Base-by-base conservation (phyloP, 2,329 filamentous ascomycete species). In the Penicillium sp. region DNA sequence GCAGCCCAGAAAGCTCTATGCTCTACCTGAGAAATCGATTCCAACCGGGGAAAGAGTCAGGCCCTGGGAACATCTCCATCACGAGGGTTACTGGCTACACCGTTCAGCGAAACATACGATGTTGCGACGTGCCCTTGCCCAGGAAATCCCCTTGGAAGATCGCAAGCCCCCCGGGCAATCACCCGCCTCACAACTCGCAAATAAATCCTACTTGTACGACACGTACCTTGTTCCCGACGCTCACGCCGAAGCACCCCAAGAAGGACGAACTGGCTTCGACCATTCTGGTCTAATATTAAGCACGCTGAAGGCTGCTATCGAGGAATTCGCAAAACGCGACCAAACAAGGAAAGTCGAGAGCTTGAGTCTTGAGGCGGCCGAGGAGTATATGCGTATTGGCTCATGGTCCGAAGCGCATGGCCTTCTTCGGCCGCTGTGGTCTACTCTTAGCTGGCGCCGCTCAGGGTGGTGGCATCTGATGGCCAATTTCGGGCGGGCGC, bases 61-160 rank as follows among this genome's bases (percentile, higher is more conserved):
- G 7, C 79, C 81, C 0, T 83, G 79, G 76, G 74, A 82, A 53
- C 64, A 76, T 13, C 68, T 83, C 13, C 80, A 83, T 53, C 81
- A 83, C 60, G 69, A 80, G 51, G 81, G 80, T 1, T 84, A 83
- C 62, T 84, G 80, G 80, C 65, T 78, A 40, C 70, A 75, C 51
- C 67, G 78, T 17, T 72, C 79, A 6, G 75, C 75, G 12, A 75
- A 74, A 43, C 74, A 79, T 58, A 71, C 77, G 8, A 70, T 72
- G 56, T 61, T 64, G 41, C 74, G 81, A 21, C 75, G 76, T 53
- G 57, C 66, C 13, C 68, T 77, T 40, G 79, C 80, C 5, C 61
- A 75, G 43, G 71, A 78, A 22, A 80, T 83, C 38, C 77, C 80
- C 19, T 73, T 76, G 42, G 80, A 83, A 63, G 80, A 83, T 61